Base-by-base conservation (phyloP, 2,329 filamentous ascomycete genomes). In the Zymoseptoria pseudotritici region DNA sequence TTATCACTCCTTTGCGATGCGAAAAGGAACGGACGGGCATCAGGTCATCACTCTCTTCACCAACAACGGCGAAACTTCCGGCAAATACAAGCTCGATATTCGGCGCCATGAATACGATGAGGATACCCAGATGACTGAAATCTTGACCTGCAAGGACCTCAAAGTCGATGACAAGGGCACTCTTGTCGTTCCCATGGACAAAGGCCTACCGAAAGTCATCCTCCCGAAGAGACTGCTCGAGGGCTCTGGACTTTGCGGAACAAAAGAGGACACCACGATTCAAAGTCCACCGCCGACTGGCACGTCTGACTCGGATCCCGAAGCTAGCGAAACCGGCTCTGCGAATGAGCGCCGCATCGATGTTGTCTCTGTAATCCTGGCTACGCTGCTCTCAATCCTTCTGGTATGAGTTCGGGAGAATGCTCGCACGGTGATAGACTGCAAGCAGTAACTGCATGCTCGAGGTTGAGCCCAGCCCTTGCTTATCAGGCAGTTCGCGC, bases 21-120 rank as follows among this genome's bases (percentile, higher is more conserved):
- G 78, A 19, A 77, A 78, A 60, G 78, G 77, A 3, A 69, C 67
- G 10, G 64, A 65, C 11, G 74, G 72, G 21, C 70, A 59, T 50
- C 76, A 71, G 49, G 75, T 82, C 17, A 72, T 82, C 42, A 76
- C 77, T 58, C 68, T 81, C 4, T 65, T 80, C 10, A 78, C 54
- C 21, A 80, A 78, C 56, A 73, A 74, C 49, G 77, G 77, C 2
- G 63, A 67, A 1, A 60, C 62, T 4, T 69, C 72, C 29, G 75
- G 54, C 58, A 66, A 64, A 61, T 69, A 64, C 58, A 60, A 71
- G 19, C 73, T 79, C 58, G 66, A 62, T 20, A 61, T 79, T 17
- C 60, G 66, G 5, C 69, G 66, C 50, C 72, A 72, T 21, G 72
- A 70, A 10, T 71, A 66, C 60, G 19, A 56, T 11, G 57, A 64